phyloP scores from a whole-genome alignment of 352 stramenopile genomes.

The Globisporangium radiosum region DNA sequence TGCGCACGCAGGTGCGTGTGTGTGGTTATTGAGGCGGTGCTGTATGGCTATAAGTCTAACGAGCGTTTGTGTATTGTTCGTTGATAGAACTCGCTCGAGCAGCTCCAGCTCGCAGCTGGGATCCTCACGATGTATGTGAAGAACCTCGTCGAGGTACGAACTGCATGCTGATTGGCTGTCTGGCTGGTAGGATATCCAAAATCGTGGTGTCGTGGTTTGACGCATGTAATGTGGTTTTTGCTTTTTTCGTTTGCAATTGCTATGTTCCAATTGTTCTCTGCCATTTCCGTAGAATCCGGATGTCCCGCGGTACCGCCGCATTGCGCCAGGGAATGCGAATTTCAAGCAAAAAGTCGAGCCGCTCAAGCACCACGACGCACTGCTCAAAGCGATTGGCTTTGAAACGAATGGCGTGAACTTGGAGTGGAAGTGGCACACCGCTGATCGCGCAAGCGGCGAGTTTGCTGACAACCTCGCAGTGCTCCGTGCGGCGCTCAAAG shows the following conservation, averaged over 20 bases:
- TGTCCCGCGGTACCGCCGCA: conserved; percentile 74
- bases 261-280: neutral
- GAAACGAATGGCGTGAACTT: conserved; percentile 67
- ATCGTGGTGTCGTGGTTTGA: neutral
- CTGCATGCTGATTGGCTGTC: too few relatives aligned
- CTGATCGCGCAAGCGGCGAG: conserved; percentile 45
- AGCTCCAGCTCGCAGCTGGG: conserved; percentile 55
- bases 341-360: conserved; percentile 85
- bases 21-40: neutral
- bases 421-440: conserved; percentile 80
- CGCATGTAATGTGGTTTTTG: conserved; percentile 1
- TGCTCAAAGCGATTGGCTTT: conserved; percentile 76
- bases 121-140: conserved; percentile 86
- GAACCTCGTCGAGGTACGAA: conserved; percentile 69
- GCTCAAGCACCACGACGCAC: conserved; percentile 66
- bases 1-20: conserved; percentile 38
- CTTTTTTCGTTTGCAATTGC: neutral
- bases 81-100: conserved; percentile 58
- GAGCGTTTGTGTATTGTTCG: conserved; percentile 1
- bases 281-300: conserved; percentile 48
- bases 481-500: conserved; percentile 47
- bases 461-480: conserved; percentile 68
- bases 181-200: too few relatives aligned
- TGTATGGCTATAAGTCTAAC: neutral
- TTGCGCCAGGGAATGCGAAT: conserved; percentile 69